These are phyloP conservation scores for Globisporangium mamillatum DNA, from an alignment of 352 stramenopile genomes.

Conservation along the genomic window DNA sequence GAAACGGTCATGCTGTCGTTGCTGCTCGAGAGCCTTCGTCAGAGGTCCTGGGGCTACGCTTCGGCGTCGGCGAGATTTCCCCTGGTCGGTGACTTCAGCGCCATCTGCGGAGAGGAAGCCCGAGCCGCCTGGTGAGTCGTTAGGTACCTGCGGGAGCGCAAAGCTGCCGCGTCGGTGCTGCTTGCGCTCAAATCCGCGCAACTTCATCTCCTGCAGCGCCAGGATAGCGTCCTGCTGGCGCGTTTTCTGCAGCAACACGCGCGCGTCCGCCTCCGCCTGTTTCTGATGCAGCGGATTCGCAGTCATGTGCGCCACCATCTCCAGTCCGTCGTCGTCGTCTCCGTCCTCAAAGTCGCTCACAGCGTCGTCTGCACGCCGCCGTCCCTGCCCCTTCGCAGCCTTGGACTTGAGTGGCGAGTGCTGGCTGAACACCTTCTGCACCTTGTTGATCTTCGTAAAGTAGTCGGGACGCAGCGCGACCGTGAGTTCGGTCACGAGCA, in stretches of 20 bases:
- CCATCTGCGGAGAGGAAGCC: background rate
- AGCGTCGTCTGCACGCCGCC: conserved; percentile 9
- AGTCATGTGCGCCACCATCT: conserved; percentile 69
- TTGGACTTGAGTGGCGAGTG: conserved; percentile 19
- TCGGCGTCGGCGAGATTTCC: conserved; percentile 19
- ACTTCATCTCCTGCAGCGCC: conserved; percentile 52
- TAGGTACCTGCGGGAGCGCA: background rate
- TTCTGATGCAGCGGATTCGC: conserved; percentile 62
- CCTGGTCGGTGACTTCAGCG: conserved; percentile 11
- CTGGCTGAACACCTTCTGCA: conserved; percentile 59
- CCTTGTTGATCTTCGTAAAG: conserved; percentile 52
- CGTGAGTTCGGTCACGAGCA: conserved; percentile 61
- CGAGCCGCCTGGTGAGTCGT: background rate
- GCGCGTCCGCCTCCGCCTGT: conserved; percentile 32
- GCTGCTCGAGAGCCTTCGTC: background rate
- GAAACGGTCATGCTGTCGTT: background rate
- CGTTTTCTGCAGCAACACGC: conserved; percentile 31
- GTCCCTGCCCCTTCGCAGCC: conserved; percentile 17
- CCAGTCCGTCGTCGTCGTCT: conserved; percentile 51
- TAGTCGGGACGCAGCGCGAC: conserved; percentile 65
- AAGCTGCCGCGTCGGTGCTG: conserved; percentile 28
- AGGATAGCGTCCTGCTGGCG: conserved; percentile 48
- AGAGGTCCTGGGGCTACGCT: background rate
- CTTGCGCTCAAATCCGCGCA: conserved; percentile 31
- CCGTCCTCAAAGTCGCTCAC: conserved; percentile 22